Percentiles rank a stretch among this genome's conserved stretches.
Conservation (phyloP, 202 grass and related monocot genomes). For the Cymbopogon flexuosus region DNA sequence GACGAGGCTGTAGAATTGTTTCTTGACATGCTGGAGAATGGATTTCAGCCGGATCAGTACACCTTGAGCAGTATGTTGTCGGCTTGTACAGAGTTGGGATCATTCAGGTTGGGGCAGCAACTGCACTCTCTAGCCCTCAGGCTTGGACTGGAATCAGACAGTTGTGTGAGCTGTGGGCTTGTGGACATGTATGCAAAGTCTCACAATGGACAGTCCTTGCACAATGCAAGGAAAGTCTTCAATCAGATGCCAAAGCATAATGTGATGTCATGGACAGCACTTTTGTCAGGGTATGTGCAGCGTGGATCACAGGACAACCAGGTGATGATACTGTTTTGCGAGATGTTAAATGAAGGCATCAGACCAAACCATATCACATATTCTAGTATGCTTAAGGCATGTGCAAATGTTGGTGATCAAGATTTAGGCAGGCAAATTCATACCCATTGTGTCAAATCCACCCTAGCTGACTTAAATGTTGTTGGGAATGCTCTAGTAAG, state of each 20-base stretch:
- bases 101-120: slow-evolving; percentile 51
- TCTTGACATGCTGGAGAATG: slow-evolving; percentile 52
- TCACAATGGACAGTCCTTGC: slow-evolving; percentile 26
- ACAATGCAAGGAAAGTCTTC: slow-evolving; percentile 56
- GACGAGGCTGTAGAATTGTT: slow-evolving; percentile 52
- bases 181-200: slow-evolving; percentile 80
- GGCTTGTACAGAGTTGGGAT: slow-evolving; percentile 53
- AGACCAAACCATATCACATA: slow-evolving; percentile 74
- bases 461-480: slow-evolving; percentile 40
- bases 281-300: slow-evolving; percentile 78
- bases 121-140: slow-evolving; percentile 66
- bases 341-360: slow-evolving; percentile 57
- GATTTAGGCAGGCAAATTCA: slow-evolving; percentile 62
- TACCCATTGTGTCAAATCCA: slow-evolving; percentile 51
- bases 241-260: slow-evolving; percentile 41
- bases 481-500: slow-evolving; percentile 76
- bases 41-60: slow-evolving; percentile 55
- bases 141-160: slow-evolving; percentile 46
- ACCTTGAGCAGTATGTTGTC: slow-evolving; percentile 72
- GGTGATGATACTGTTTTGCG: slow-evolving; percentile 41
- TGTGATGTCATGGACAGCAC: slow-evolving; percentile 74
- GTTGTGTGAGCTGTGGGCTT: slow-evolving; percentile 62
- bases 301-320: slow-evolving; percentile 40
- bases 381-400: slow-evolving; percentile 65
- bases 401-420: slow-evolving; percentile 56